Evolutionary conservation across 2,329 filamentous ascomycete genomes (phyloP), one percentile per base, ranked within the genome.

Genomic region (Fusarium sp.): DNA sequence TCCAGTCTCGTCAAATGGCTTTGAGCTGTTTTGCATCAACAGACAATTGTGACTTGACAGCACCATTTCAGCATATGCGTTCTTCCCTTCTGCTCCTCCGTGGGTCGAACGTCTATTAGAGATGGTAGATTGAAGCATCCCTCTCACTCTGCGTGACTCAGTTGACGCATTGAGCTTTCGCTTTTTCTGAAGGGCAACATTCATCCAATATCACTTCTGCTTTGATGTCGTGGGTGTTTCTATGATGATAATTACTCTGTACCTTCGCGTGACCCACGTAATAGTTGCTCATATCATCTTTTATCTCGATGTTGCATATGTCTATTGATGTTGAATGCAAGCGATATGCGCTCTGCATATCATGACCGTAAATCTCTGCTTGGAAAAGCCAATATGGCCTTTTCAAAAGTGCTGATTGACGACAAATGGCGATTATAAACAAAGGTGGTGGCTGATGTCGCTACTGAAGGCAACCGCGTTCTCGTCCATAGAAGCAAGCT

Each of bases 1-100:
- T 50, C 10, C 39, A 46, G 27, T 41, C 37, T 53, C 18, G 36
- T 40, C 39, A 48, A 11, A 18, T 37, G 13, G 13, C 41, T 36
- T 28, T 11, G 31, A 34, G 31, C 7, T 34, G 31, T 2, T 8
- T 11, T 34, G 11, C 11, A 11, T 11, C 31, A 34, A 11, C 3
- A 8, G 31, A 9, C 41, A 47, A 27, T 40, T 36, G 67, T 71
- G 63, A 55, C 65, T 57, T 55, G 37, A 31, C 48, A 41, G 28
- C 61, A 77, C 83, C 83, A 86, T 85, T 83, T 83, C 78, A 86
- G 85, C 85, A 86, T 87, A 86, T 86, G 77, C 84, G 83, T 84
- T 85, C 83, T 80, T 79, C 80, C 75, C 78, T 78, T 78, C 75
- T 72, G 73, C 82, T 84, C 80, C 77, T 79, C 84, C 83, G 76